Evolutionary conservation across 352 stramenopile species (phyloP), one percentile per base, ranked within the genome.

Genomic region (Phytophthora cactorum): DNA sequence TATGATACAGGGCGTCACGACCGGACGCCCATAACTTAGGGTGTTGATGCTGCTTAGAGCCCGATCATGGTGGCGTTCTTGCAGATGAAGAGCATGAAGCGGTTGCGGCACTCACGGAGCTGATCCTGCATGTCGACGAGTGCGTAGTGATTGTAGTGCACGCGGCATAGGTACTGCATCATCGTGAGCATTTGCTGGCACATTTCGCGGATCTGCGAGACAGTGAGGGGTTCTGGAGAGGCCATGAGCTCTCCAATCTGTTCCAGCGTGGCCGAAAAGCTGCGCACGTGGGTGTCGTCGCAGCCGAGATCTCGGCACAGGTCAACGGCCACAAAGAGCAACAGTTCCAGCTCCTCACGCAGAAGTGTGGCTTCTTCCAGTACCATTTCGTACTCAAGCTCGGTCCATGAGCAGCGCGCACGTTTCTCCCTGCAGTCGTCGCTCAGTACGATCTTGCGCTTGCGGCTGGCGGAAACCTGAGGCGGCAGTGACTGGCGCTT

Each of bases 61-160:
- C 84, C 82, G 68, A 92, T 77, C 66, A 91, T 89, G 47, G 70
- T 52, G 31, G 80, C 82, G 75, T 92, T 84, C 66, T 89, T 83
- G 70, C 81, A 88, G 43, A 91, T 79, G 64, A 92, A 92, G 55
- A 81, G 81, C 84, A 91, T 90, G 63, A 90, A 90, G 53, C 78
- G 79, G 68, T 91, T 79, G 38, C 82, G 84, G 64, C 77, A 90
- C 38, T 81, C 79, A 36, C 74, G 72, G 29, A 92, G 68, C 60
- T 87, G 71, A 38, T 89, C 81, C 52, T 92, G 84, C 84, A 92
- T 92, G 52, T 92, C 84, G 38, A 92, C 63, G 34, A 91, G 62
- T 14, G 79, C 74, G 56, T 91, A 92, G 72, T 91, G 79, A 34
- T 78, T 66, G 74, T 86, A 87, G 68, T 92, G 84, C 47, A 70